phyloP scores from a whole-genome alignment of 2,329 filamentous ascomycete species.

The Aspergillus sp. region DNA sequence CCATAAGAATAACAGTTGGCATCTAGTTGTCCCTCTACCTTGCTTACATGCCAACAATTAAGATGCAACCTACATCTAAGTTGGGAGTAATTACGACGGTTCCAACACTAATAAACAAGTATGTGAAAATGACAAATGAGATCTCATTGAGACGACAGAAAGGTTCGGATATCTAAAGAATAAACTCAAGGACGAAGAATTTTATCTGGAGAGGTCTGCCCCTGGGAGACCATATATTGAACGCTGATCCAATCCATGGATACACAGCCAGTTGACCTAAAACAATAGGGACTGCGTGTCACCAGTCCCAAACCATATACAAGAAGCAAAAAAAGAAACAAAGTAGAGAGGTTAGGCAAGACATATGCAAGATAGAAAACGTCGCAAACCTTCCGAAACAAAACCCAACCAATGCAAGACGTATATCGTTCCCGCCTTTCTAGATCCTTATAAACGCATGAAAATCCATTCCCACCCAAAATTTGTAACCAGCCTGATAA shows the following conservation, averaged over 20 bases:
- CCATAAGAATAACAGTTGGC: too few relatives aligned
- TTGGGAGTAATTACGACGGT: neutral
- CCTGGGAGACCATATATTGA: constrained; percentile 33
- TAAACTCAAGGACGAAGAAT: neutral
- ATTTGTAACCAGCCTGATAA: constrained; percentile 23
- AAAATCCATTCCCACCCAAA: constrained; percentile 35
- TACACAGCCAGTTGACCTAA: constrained; percentile 32
- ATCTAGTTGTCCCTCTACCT: too few relatives aligned
- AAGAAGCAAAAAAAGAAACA: constrained; percentile 27
- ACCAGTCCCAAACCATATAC: constrained; percentile 37
- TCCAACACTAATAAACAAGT: neutral
- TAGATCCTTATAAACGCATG: constrained; percentile 38
- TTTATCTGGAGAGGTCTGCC: constrained; percentile 24
- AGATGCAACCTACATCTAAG: neutral
- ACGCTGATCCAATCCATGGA: constrained; percentile 42
- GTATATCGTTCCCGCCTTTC: constrained; percentile 47
- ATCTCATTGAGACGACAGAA: neutral
- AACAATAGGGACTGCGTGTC: constrained; percentile 32
- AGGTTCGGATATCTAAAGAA: neutral
- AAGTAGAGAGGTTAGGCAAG: constrained; percentile 26
- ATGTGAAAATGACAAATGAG: neutral
- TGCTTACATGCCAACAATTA: neutral
- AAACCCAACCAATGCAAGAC: constrained; percentile 44
- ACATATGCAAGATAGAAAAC: constrained; percentile 23
- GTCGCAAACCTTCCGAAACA: constrained; percentile 32